phyloP scores from a whole-genome alignment of 1,284 basidiomycete species.

The Cutaneotrichosporon mucoides region DNA sequence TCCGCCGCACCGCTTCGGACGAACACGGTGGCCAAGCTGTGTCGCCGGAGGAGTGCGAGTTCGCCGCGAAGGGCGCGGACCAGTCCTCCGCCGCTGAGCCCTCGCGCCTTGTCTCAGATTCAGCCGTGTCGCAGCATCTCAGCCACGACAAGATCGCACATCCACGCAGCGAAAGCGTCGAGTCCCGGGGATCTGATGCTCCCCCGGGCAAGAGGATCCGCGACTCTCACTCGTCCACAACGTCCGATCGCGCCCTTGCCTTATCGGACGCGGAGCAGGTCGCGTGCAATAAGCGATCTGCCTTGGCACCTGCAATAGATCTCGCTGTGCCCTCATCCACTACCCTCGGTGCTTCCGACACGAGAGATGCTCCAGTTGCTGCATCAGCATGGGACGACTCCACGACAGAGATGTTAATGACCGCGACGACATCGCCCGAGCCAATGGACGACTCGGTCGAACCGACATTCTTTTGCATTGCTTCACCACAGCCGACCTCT shows the following conservation, averaged over 20 bases:
- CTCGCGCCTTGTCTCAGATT: not conserved
- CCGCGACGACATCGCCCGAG: not conserved
- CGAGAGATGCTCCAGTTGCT: not conserved
- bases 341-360: not conserved
- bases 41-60: too few species aligned
- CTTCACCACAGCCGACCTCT: not conserved
- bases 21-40: not conserved
- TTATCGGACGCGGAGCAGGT: too few species aligned
- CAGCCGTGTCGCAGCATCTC: too few species aligned
- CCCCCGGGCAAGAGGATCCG: too few species aligned
- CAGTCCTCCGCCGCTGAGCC: not conserved
- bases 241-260: too few species aligned
- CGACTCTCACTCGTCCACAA: too few species aligned
- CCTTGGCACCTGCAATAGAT: not conserved
- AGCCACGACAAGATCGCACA: too few species aligned
- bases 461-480: not conserved
- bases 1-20: not conserved
- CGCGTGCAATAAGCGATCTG: too few species aligned
- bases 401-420: not conserved
- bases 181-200: too few species aligned
- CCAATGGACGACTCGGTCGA: not conserved
- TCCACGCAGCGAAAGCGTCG: too few species aligned
- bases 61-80: not conserved
- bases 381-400: not conserved
- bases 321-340: not conserved